Evolutionary conservation across 2,329 filamentous ascomycete genomes (phyloP), one percentile per base, ranked within the genome.

Genomic region (Epichloe coenophiala): DNA sequence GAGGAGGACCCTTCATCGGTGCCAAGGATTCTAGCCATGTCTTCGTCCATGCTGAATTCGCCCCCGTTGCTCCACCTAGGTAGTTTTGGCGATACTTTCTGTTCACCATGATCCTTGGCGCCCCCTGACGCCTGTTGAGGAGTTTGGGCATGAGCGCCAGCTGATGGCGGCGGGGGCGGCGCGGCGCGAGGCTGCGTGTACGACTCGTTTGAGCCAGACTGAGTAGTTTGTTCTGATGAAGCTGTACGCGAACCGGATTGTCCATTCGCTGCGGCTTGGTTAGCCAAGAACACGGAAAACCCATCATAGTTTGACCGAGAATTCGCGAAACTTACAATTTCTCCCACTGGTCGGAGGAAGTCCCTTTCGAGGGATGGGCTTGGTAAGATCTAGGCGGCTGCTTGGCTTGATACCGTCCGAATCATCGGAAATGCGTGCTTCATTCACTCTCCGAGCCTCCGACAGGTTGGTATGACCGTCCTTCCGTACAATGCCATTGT

Each of bases 41-140:
- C 93, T 65, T 96, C 90, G 57, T 97, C 91, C 83, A 95, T 82
- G 53, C 86, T 93, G 61, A 96, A 93, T 57, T 95, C 89, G 50
- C 83, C 88, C 48, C 87, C 88, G 41, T 79, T 77, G 65, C 85
- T 95, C 79, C 79, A 87, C 60, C 83, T 76, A 56, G 84, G 80
- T 55, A 88, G 71, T 59, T 81, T 82, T 9, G 84, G 82, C 9
- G 84, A 86, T 39, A 67, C 66, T 57, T 79, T 77, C 56, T 65
- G 70, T 53, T 65, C 75, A 60, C 54, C 58, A 39, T 57, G 56
- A 21, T 63, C 62, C 59, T 71, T 65, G 47, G 74, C 69, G 54
- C 64, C 71, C 68, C 68, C 62, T 19, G 77, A 70, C 45, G 78
- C 77, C 54, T 77, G 77, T 50, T 61, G 64, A 35, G 63, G 55